These are phyloP conservation scores for Nemophila menziesii DNA, from an alignment of 257 asterid genomes.

Conservation along the genomic window DNA sequence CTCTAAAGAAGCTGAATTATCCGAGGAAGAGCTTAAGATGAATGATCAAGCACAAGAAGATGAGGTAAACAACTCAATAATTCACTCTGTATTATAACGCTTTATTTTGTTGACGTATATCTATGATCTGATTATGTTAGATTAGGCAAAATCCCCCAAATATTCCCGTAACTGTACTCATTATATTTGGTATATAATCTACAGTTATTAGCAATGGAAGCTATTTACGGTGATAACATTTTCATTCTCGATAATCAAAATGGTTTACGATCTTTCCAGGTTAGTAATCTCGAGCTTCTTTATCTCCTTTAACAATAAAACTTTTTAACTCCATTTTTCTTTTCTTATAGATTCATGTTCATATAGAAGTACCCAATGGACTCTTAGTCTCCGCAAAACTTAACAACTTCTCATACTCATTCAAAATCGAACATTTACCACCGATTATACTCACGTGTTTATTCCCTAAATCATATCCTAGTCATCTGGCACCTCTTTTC, in stretches of 20 bases:
- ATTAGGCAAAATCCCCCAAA: background rate
- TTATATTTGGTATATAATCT: slow-evolving; percentile 10
- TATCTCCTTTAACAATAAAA: background rate
- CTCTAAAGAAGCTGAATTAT: slow-evolving; percentile 30
- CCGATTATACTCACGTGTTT: slow-evolving; percentile 67
- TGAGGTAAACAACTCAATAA: slow-evolving; percentile 36
- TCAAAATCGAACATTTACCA: slow-evolving; percentile 63
- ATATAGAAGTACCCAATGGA: slow-evolving; percentile 51
- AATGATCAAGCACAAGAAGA: slow-evolving; percentile 74
- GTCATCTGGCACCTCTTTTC: slow-evolving; percentile 53
- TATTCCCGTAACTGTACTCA: slow-evolving; percentile 4
- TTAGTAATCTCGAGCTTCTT: slow-evolving; percentile 13
- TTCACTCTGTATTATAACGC: background rate
- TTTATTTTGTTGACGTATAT: slow-evolving; percentile 2
- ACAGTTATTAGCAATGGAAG: slow-evolving; percentile 78
- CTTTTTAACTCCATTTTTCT: slow-evolving; percentile 11
- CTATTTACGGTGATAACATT: slow-evolving; percentile 65
- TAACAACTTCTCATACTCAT: slow-evolving; percentile 57
- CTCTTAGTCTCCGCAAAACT: slow-evolving; percentile 40
- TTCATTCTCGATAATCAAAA: slow-evolving; percentile 41
- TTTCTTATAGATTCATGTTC: slow-evolving; percentile 50
- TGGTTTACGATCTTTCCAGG: slow-evolving; percentile 64
- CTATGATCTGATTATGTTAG: slow-evolving; percentile 3
- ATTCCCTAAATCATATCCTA: slow-evolving; percentile 80
- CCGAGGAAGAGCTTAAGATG: slow-evolving; percentile 39